Evolutionary conservation across 768 basidiomycete genomes (phyloP).

Genomic region (Brasilioporus rufonigricans): DNA sequence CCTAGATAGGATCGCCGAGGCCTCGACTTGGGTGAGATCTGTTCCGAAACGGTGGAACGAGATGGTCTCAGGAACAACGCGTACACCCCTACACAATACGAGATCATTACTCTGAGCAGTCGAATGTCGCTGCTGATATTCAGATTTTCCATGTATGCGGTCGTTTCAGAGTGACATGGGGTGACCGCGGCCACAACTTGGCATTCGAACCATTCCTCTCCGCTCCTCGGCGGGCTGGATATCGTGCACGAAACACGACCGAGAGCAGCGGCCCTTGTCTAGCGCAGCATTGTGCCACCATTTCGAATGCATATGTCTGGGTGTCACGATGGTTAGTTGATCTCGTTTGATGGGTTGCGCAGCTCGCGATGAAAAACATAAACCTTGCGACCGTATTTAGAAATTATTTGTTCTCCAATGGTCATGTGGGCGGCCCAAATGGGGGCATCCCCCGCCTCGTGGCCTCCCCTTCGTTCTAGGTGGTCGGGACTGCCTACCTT

Average conservation of each 20-base stretch:
- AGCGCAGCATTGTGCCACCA: slow-evolving; percentile 3
- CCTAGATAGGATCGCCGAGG: slow-evolving; percentile 18
- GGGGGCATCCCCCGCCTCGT: slow-evolving; percentile 10
- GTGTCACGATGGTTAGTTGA: slow-evolving; percentile 10
- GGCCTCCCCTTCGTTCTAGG: neutral
- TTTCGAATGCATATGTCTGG: slow-evolving; percentile 12
- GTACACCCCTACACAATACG: neutral
- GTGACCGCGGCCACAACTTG: slow-evolving; percentile 3
- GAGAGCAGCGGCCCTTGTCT: slow-evolving; percentile 7
- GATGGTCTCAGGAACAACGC: neutral
- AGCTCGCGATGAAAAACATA: slow-evolving; percentile 6
- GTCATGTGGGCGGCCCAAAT: slow-evolving; percentile 2
- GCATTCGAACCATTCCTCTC: slow-evolving; percentile 2
- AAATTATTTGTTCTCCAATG: slow-evolving; percentile 1
- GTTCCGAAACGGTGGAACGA: slow-evolving; percentile 6
- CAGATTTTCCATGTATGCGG: slow-evolving; percentile 5
- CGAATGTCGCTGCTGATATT: neutral
- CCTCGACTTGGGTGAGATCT: slow-evolving; percentile 14
- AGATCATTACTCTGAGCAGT: neutral
- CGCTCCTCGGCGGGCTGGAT: slow-evolving; percentile 20
- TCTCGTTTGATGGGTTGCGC: neutral
- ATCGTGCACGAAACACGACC: slow-evolving; percentile 22
- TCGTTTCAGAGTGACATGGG: slow-evolving; percentile 18
- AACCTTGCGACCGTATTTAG: slow-evolving; percentile 16
- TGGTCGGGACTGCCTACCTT: neutral